These are phyloP conservation scores for Mortierella sp. DNA, from an alignment of 371 early-diverging fungal species.

Conservation along the genomic window DNA sequence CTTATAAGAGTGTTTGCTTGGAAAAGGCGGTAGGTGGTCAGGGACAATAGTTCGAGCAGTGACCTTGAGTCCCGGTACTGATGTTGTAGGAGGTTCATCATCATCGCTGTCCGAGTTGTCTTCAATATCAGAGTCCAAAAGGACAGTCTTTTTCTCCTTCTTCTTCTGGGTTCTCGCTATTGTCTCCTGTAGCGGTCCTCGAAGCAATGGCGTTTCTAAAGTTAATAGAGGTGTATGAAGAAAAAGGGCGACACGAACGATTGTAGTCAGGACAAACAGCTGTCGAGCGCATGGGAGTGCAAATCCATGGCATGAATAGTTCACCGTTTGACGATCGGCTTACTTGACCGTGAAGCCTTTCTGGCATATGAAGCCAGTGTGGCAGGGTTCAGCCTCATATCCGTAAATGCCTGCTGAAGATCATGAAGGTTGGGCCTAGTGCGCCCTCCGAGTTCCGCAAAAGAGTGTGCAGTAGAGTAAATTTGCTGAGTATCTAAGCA, in stretches of 20 bases:
- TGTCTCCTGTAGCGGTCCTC: constrained; percentile 43
- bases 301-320: too few species aligned
- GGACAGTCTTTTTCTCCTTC: constrained; percentile 20
- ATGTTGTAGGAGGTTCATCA: constrained; percentile 28
- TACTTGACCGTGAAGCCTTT: constrained; percentile 48
- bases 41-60: constrained; percentile 62
- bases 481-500: constrained; percentile 62
- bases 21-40: constrained; percentile 65
- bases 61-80: constrained; percentile 35
- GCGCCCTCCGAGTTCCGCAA: constrained; percentile 65
- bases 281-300: background rate
- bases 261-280: background rate
- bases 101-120: constrained; percentile 50
- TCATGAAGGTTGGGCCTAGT: constrained; percentile 65
- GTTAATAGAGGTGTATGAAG: background rate
- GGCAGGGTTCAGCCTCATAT: constrained; percentile 47
- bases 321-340: constrained; percentile 13
- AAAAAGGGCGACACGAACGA: background rate
- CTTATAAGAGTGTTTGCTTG: constrained; percentile 69
- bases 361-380: constrained; percentile 47
- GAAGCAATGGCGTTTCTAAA: constrained; percentile 34
- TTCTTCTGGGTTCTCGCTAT: constrained; percentile 28
- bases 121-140: constrained; percentile 46
- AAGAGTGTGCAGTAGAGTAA: constrained; percentile 57
- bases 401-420: constrained; percentile 59